Percentiles rank a stretch among this genome's conserved stretches.
Conservation (phyloP, 805 yeast species). For the Teunomyces lycoperdinae region DNA sequence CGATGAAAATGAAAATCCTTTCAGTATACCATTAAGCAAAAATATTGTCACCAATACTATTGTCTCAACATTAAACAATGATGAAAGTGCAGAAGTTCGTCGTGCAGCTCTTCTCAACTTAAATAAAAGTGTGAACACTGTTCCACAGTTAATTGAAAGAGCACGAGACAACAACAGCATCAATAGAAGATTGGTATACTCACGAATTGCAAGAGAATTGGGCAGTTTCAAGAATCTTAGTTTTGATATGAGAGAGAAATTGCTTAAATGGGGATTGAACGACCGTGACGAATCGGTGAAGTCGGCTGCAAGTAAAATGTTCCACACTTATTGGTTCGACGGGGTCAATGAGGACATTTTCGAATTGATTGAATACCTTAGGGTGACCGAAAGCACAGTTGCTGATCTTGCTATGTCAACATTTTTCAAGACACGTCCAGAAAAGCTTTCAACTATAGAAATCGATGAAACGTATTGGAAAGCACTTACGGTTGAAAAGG, state of each 20-base stretch:
- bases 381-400: conserved; percentile 62
- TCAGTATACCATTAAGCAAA: conserved; percentile 10
- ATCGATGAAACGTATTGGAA: conserved; percentile 71
- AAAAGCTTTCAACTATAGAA: conserved; percentile 54
- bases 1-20: conserved; percentile 27
- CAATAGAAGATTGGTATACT: conserved; percentile 70
- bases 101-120: conserved; percentile 77
- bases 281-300: conserved; percentile 80
- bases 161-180: conserved; percentile 75
- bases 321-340: conserved; percentile 71
- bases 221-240: conserved; percentile 57
- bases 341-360: conserved; percentile 65
- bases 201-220: conserved; percentile 63
- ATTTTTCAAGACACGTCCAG: conserved; percentile 61
- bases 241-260: conserved; percentile 55
- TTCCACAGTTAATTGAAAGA: conserved; percentile 65
- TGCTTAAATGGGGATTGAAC: conserved; percentile 80
- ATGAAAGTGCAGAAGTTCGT: conserved; percentile 84
- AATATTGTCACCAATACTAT: conserved; percentile 9
- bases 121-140: conserved; percentile 50
- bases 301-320: conserved; percentile 67
- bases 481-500: conserved; percentile 67
- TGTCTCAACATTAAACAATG: conserved; percentile 57
- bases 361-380: conserved; percentile 67
- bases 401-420: conserved; percentile 67